Base-by-base conservation (phyloP, 345 rosid species). In the Syzygium oleosum region DNA sequence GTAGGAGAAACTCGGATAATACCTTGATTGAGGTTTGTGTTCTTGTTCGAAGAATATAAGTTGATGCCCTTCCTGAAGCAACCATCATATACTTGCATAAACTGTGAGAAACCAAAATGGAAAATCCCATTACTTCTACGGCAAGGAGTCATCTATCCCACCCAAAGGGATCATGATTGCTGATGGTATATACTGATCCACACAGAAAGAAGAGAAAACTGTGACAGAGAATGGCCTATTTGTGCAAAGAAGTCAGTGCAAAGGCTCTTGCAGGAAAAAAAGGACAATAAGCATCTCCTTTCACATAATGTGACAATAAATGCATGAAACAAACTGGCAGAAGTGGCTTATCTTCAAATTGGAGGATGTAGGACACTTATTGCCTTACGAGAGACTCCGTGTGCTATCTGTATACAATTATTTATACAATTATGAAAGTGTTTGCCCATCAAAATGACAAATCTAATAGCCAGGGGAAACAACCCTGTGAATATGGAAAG, bases 31-130 rank as follows among this genome's bases (percentile, higher is more conserved):
- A 88, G 88, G 34, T 89, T 87, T 92, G 88, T 68, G 90, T 38
- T 91, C 52, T 92, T 54, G 92, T 85, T 88, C 87, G 90, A 53
- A 63, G 92, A 86, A 95, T 89, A 89, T 90, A 95, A 59, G 92
- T 92, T 0, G 98, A 93, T 77, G 95, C 94, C 89, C 93, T 94
- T 86, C 97, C 98, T 22, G 94, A 93, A 84, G 97, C 97, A 84
- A 96, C 93, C 96, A 91, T 93, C 91, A 96, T 83, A 87, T 96
- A 95, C 91, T 95, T 96, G 91, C 96, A 93, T 89, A 96, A 93
- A 91, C 97, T 93, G 93, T 92, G 63, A 58, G 63, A 23, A 25
- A 90, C 25, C 52, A 68, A 86, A 73, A 6, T 25, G 84, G 85
- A 87, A 38, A 87, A 58, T 58, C 63, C 63, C 6, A 1, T 58